phyloP scores from a whole-genome alignment of 2,329 filamentous ascomycete species.

The Rhinocladiella mackenziei region DNA sequence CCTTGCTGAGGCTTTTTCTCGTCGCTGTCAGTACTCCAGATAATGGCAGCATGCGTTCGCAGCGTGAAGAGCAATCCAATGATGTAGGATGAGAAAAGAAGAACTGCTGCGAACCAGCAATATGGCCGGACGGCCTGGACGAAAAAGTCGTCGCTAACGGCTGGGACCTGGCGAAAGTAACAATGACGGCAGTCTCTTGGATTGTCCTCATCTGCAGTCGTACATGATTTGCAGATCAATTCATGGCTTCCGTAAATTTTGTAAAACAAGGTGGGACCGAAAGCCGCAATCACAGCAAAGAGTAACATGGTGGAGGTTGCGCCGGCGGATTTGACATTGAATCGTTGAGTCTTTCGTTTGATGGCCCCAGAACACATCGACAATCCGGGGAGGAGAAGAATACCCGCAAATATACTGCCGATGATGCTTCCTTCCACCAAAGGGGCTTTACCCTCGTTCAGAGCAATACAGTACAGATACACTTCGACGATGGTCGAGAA shows the following conservation, averaged over 20 bases:
- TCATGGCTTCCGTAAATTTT: constrained; percentile 98
- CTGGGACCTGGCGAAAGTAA: constrained; percentile 85
- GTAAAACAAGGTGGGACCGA: constrained; percentile 94
- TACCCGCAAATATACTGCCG: constrained; percentile 94
- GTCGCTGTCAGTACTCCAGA: constrained; percentile 83
- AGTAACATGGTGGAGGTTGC: constrained; percentile 97
- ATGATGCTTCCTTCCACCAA: constrained; percentile 96
- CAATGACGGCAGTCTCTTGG: constrained; percentile 77
- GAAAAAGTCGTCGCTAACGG: constrained; percentile 83
- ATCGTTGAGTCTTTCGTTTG: constrained; percentile 95
- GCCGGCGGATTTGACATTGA: constrained; percentile 93
- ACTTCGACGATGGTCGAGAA: constrained; percentile 98
- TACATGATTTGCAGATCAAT: constrained; percentile 70
- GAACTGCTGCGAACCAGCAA: constrained; percentile 78
- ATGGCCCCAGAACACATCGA: constrained; percentile 99
- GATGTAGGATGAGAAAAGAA: constrained; percentile 87
- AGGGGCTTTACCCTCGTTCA: constrained; percentile 85
- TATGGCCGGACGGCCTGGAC: constrained; percentile 87
- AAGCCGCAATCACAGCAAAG: constrained; percentile 91
- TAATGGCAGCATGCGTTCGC: constrained; percentile 90
- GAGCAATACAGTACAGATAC: constrained; percentile 91
- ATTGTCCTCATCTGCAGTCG: constrained; percentile 53
- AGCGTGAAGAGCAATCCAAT: constrained; percentile 95
- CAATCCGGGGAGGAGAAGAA: constrained; percentile 86
- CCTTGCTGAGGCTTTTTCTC: constrained; percentile 66